A percentile compares a stretch with the other conserved stretches of the same genome.
Conservation (phyloP, 345 rosid genomes). For the Pugionium cornutum region DNA sequence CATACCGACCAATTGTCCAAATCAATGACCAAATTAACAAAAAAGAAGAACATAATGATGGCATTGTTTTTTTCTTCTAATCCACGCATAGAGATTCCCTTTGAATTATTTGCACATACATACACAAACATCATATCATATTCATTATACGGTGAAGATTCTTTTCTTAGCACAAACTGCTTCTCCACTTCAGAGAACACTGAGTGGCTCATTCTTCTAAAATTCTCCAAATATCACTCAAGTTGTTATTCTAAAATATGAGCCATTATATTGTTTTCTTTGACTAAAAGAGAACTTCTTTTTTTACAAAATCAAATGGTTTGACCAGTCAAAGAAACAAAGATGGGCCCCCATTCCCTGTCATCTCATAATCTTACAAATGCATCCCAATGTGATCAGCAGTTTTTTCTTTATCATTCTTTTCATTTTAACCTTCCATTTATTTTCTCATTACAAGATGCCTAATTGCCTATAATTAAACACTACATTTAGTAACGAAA, state of each 20-base stretch:
- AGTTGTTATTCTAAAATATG: constrained; percentile 19
- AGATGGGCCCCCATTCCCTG: constrained; percentile 28
- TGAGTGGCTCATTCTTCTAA: constrained; percentile 43
- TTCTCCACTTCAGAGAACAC: constrained; percentile 37
- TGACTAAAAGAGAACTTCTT: no score
- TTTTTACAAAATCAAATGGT: constrained; percentile 13
- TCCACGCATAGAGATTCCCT: constrained; percentile 43
- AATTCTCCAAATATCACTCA: constrained; percentile 33
- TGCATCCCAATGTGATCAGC: constrained; percentile 36
- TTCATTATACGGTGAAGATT: constrained; percentile 38
- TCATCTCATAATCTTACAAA: constrained; percentile 31
- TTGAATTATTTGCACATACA: constrained; percentile 32
- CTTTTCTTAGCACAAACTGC: constrained; percentile 54
- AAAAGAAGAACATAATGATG: constrained; percentile 35
- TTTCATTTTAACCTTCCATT: no score
- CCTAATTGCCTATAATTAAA: no score
- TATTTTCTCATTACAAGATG: no score
- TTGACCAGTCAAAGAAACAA: constrained; percentile 39
- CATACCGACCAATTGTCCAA: constrained; percentile 22
- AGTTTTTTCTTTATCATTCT: constrained; percentile 32
- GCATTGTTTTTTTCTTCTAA: constrained; percentile 17
- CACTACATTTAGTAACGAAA: neutral
- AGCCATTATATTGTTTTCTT: no score
- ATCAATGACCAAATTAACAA: constrained; percentile 12
- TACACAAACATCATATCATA: constrained; percentile 28